Evolutionary conservation across 2,329 filamentous ascomycete genomes (phyloP), one percentile per base, ranked within the genome.

Genomic region (Aspergillus nomiae): DNA sequence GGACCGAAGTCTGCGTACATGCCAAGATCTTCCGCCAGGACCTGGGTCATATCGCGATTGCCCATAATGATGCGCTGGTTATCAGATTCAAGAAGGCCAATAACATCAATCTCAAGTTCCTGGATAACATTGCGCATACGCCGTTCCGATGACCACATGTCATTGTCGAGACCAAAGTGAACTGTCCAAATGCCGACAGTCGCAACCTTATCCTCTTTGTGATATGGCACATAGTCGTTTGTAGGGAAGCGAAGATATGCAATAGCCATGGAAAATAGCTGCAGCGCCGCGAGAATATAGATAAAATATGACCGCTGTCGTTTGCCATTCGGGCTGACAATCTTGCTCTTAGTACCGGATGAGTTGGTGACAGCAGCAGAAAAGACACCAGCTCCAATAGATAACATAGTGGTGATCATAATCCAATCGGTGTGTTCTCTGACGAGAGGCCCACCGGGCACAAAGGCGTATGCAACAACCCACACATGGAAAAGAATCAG

Each of bases 1-100:
- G 95, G 95, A 60, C 95, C 95, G 73, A 93, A 97, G 81, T 99
- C 95, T 56, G 96, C 94, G 74, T 97, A 99, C 95, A 99, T 99
- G 70, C 95, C 95, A 12, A 99, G 86, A 69, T 99, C 94, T 76
- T 98, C 94, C 24, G 95, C 94, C 10, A 99, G 86, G 79, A 92
- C 96, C 76, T 98, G 95, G 1, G 95, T 97, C 10, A 92, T 91
- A 76, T 99, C 95, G 69, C 95, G 91, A 81, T 98, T 99, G 73
- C 95, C 95, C 95, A 98, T 99, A 83, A 99, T 99, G 80, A 99
- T 97, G 70, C 94, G 92, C 81, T 99, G 95, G 41, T 92, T 86
- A 76, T 99, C 95, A 0, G 90, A 91, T 78, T 99, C 95, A 0
- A 99, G 85, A 24, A 99, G 86, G n/a, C 95, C 95, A 54, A 99